phyloP scores from a whole-genome alignment of 345 rosid species.

The Syzygium aromaticum region DNA sequence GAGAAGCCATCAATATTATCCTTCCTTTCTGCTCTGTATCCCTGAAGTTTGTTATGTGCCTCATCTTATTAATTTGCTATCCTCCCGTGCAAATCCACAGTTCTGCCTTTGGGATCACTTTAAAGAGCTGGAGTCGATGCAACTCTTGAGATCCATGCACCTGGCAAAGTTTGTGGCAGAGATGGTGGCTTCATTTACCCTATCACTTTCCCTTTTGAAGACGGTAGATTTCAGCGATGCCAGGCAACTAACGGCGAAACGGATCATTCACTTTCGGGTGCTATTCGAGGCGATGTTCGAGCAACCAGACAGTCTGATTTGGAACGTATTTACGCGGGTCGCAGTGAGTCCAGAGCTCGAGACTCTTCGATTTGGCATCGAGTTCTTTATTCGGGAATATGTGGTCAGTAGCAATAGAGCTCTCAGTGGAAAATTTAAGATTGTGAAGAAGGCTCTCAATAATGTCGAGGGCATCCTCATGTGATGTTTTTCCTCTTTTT shows the following conservation, averaged over 20 bases:
- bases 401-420: slow-evolving; percentile 44
- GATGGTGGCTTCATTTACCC: slow-evolving; percentile 59
- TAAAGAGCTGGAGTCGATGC: slow-evolving; percentile 69
- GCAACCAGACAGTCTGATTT: slow-evolving; percentile 49
- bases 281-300: slow-evolving; percentile 68
- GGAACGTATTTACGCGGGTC: slow-evolving; percentile 71
- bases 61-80: not conserved
- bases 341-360: slow-evolving; percentile 67
- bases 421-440: slow-evolving; percentile 34
- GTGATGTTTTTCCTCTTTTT: slow-evolving; percentile 19
- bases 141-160: slow-evolving; percentile 74
- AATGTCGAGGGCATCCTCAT: slow-evolving; percentile 55
- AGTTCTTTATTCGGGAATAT: slow-evolving; percentile 62
- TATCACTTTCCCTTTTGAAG: slow-evolving; percentile 72
- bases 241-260: slow-evolving; percentile 43
- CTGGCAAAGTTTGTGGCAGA: slow-evolving; percentile 80
- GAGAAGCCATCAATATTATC: not conserved
- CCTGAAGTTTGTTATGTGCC: not conserved
- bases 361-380: slow-evolving; percentile 52
- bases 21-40: not conserved
- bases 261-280: slow-evolving; percentile 78
- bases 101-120: slow-evolving; percentile 87
- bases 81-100: slow-evolving; percentile 27
- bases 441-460: slow-evolving; percentile 71
- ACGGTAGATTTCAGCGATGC: slow-evolving; percentile 48